Evolutionary conservation across 1,284 basidiomycete genomes (phyloP), one percentile per base, ranked within the genome.

Genomic region (Pisolithus thermaeus): DNA sequence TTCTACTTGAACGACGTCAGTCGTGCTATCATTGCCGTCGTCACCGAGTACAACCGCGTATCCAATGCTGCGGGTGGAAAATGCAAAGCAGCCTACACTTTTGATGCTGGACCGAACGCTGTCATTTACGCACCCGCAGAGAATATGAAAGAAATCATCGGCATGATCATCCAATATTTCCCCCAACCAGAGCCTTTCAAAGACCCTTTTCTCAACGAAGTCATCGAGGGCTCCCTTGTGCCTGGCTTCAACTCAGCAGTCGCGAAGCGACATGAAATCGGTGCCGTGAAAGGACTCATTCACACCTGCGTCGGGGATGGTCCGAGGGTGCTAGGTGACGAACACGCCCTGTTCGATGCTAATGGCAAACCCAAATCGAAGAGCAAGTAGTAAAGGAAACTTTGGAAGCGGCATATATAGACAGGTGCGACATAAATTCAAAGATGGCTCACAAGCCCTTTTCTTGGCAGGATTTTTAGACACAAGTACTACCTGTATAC

Each of bases 1-100:
- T 98, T 99, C 71, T 99, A 99, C 78, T 87, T 99, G 83, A 99
- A 98, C 76, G 96, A 99, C 70, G 91, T 95, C 59, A 90, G 86
- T 57, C 80, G 88, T 28, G 71, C 89, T 27, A 90, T 97, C 71
- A 90, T 97, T 62, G 77, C 84, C 5, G 71, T 96, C 59, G 79
- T 99, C 56, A 88, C 92, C 52, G 97, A 98, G 72, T 85, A 95
- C 74, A 99, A 99, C 74, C 82, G 95, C n/a, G 76, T 90, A 36
- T 79, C 83, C 3, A 67, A 85, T 43, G 82, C 72, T 43, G 70
- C 71, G 8, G 83, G 84, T 0, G 76, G 81, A 2, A 79, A 82
- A 54, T 74, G 84, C 65, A 84, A 91, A 63, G 95, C 91, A 0
- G 96, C 95, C 36, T 99, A 99, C 75, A 99, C 97, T 6, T 99